Percentiles rank a stretch among this genome's conserved stretches.
Conservation (phyloP, 2,329 filamentous ascomycete genomes). For the Clarireedia paspali region DNA sequence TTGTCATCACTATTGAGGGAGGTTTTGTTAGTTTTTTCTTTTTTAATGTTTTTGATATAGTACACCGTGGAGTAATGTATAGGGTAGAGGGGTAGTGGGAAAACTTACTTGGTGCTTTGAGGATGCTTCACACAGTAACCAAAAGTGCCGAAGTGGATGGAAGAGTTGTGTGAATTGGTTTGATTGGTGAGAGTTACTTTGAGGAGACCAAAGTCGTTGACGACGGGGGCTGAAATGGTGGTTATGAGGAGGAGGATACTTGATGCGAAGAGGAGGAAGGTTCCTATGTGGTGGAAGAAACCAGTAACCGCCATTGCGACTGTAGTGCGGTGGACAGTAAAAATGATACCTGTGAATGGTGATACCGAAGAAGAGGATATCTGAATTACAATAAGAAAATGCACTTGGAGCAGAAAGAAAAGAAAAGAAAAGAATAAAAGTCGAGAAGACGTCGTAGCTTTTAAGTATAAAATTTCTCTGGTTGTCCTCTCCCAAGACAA, state of each 20-base stretch:
- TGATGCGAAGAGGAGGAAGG: slow-evolving; percentile 47
- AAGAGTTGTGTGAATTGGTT: slow-evolving; percentile 28
- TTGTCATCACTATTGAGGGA: slow-evolving; percentile 22
- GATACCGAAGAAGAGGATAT: too few species aligned
- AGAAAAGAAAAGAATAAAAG: too few species aligned
- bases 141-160: slow-evolving; percentile 50
- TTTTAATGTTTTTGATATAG: too few species aligned
- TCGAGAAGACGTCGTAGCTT: too few species aligned
- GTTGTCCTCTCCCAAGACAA: too few species aligned
- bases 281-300: slow-evolving; percentile 47
- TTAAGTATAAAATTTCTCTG: too few species aligned
- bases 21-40: too few species aligned
- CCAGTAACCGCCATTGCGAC: slow-evolving; percentile 24
- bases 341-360: too few species aligned
- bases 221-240: slow-evolving; percentile 50
- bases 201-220: slow-evolving; percentile 46
- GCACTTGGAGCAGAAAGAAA: too few species aligned
- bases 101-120: slow-evolving; percentile 22
- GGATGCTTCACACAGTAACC: slow-evolving; percentile 44
- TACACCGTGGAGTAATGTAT: too few species aligned
- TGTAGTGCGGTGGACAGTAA: too few species aligned
- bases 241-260: slow-evolving; percentile 50
- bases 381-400: too few species aligned
- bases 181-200: slow-evolving; percentile 39
- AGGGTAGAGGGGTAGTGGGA: neutral